These are phyloP conservation scores for Sphaerostilbella broomeana DNA, from an alignment of 2,329 filamentous ascomycete genomes.

Conservation along the genomic window DNA sequence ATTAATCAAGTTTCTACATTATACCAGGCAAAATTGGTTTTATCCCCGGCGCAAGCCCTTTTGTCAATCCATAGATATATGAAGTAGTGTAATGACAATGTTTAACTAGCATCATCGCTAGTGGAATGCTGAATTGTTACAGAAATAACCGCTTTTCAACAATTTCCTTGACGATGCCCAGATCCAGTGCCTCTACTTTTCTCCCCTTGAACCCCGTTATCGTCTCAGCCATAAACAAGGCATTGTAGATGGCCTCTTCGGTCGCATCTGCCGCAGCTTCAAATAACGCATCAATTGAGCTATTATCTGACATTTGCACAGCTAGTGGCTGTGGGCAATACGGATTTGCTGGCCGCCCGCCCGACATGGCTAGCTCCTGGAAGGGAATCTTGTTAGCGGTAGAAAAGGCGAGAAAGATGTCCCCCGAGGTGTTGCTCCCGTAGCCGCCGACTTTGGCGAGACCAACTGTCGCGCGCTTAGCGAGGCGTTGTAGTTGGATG, in stretches of 20 bases:
- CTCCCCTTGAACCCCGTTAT: conserved; percentile 47
- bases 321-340: conserved; percentile 1
- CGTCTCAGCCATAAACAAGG: conserved; percentile 53
- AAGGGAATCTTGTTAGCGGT: conserved; percentile 46
- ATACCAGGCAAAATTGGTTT: too few species aligned
- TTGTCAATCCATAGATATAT: too few species aligned
- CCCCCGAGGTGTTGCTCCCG: conserved; percentile 56
- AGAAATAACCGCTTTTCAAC: conserved; percentile 36
- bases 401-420: conserved; percentile 62
- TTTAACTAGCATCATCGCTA: too few species aligned
- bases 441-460: conserved; percentile 54
- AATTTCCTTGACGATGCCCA: conserved; percentile 40
- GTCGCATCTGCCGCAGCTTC: conserved; percentile 56
- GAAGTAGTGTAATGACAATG: too few species aligned
- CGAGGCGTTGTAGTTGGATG: conserved; percentile 38
- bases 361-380: conserved; percentile 23
- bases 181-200: conserved; percentile 43
- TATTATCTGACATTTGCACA: conserved; percentile 40
- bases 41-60: too few species aligned
- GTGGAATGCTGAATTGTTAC: too few species aligned
- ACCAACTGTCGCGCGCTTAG: conserved; percentile 55
- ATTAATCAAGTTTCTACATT: too few species aligned
- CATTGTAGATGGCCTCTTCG: conserved; percentile 61
- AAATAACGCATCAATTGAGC: conserved; percentile 55
- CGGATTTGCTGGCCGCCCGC: not conserved